These are phyloP conservation scores for Aspergillus clavatus DNA, from an alignment of 2,329 filamentous ascomycete genomes.

Conservation along the genomic window DNA sequence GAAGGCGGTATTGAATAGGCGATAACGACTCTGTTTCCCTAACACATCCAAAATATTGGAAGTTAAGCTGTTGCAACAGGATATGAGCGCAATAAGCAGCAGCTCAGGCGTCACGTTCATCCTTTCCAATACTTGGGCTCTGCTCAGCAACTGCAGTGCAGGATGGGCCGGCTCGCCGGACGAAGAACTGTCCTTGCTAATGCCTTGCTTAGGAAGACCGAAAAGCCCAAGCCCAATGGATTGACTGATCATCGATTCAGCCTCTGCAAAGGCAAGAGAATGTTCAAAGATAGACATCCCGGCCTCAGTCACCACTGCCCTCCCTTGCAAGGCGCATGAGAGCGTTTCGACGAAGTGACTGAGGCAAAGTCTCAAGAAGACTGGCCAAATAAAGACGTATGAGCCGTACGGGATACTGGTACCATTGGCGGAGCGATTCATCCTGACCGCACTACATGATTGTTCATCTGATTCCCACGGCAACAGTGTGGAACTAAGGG, in stretches of 20 bases:
- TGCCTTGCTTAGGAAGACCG: conserved; percentile 43
- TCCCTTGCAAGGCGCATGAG: conserved; percentile 80
- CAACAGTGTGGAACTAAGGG: conserved; percentile 65
- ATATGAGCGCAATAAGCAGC: conserved; percentile 79
- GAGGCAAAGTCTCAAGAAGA: conserved; percentile 51
- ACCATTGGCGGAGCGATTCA: conserved; percentile 56
- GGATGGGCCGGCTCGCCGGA: conserved; percentile 26
- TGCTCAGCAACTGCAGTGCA: conserved; percentile 35
- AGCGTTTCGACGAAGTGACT: conserved; percentile 88
- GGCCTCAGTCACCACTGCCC: conserved; percentile 73
- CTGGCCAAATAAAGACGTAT: conserved; percentile 58
- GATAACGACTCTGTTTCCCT: conserved; percentile 70
- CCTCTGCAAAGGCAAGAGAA: conserved; percentile 91
- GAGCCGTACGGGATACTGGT: conserved; percentile 66
- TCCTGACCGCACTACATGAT: conserved; percentile 70
- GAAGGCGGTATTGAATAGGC: conserved; percentile 80
- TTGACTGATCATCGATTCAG: conserved; percentile 78
- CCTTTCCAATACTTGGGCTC: conserved; percentile 61
- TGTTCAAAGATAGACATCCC: conserved; percentile 97
- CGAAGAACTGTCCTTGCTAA: conserved; percentile 41
- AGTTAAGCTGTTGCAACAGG: conserved; percentile 78
- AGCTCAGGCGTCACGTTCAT: conserved; percentile 90
- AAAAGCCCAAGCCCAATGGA: conserved; percentile 70
- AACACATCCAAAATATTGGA: conserved; percentile 79
- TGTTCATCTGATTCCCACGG: conserved; percentile 68